A percentile compares a stretch with the other conserved stretches of the same genome.
Conservation (phyloP, 768 basidiomycete species). For the Pulveroboletus sp. region DNA sequence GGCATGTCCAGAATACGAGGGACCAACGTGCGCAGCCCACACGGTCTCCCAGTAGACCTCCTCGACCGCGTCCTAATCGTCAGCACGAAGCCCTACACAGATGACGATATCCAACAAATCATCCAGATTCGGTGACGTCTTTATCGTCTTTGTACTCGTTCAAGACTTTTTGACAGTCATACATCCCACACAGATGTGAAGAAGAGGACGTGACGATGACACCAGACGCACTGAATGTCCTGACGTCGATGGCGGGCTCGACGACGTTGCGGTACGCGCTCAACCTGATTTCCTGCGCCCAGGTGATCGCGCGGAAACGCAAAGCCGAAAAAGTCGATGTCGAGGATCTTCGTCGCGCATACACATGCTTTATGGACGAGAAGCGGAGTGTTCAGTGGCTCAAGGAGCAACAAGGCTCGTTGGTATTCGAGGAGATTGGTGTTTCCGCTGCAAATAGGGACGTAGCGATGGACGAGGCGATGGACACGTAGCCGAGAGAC, state of each 20-base stretch:
- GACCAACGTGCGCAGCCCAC: conserved; percentile 90
- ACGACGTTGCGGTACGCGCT: conserved; percentile 93
- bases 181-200: conserved; percentile 53
- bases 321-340: conserved; percentile 79
- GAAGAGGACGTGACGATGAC: conserved; percentile 92
- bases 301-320: conserved; percentile 79
- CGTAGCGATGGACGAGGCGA: conserved; percentile 27
- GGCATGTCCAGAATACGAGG: conserved; percentile 94
- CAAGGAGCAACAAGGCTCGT: conserved; percentile 71
- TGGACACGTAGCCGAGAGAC: conserved; percentile 31
- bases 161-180: conserved; percentile 1
- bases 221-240: conserved; percentile 64
- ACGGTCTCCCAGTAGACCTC: conserved; percentile 91
- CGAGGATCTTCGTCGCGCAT: conserved; percentile 78
- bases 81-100: conserved; percentile 80
- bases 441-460: conserved; percentile 29
- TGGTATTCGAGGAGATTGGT: conserved; percentile 70
- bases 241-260: conserved; percentile 83
- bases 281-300: conserved; percentile 90
- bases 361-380: conserved; percentile 90
- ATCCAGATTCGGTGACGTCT: conserved; percentile 76
- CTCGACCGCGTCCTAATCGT: conserved; percentile 96
- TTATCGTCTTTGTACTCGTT: too few species aligned
- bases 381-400: conserved; percentile 90
- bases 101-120: conserved; percentile 85